Evolutionary conservation across 2,329 filamentous ascomycete genomes (phyloP).

Genomic region (Corynespora cassiicola): DNA sequence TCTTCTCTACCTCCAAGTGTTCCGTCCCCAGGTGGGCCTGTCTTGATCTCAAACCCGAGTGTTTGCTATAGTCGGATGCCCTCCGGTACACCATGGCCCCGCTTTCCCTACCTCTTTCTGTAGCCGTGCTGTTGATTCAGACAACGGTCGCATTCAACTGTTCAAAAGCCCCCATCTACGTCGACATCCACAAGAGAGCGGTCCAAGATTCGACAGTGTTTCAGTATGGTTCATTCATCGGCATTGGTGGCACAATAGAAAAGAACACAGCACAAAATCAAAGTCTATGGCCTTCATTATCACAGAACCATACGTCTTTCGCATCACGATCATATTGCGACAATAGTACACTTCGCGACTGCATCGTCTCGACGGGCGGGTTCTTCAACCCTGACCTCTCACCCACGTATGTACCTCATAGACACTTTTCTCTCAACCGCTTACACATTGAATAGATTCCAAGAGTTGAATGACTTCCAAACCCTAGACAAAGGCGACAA

Average conservation of each 20-base stretch:
- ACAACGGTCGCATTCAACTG: conserved; percentile 47
- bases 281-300: conserved; percentile 51
- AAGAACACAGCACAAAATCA: conserved; percentile 52
- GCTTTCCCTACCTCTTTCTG: conserved; percentile 30
- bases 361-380: conserved; percentile 40
- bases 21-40: no score
- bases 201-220: conserved; percentile 48
- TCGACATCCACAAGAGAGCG: conserved; percentile 52
- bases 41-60: no score
- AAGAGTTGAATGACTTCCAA: conserved; percentile 26
- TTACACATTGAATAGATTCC: conserved; percentile 29
- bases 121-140: conserved; percentile 44
- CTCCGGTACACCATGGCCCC: conserved; percentile 34
- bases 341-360: conserved; percentile 41
- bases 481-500: conserved; percentile 33
- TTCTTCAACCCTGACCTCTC: conserved; percentile 40
- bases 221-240: conserved; percentile 55
- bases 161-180: conserved; percentile 48
- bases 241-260: no score
- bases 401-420: conserved; percentile 28
- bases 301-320: conserved; percentile 51
- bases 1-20: conserved; percentile 18
- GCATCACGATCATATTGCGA: conserved; percentile 45
- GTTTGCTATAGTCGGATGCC: conserved; percentile 31
- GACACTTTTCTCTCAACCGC: conserved; percentile 5